A percentile compares a stretch with the other conserved stretches of the same genome.
Conservation (phyloP, 306 rosid species). For the Rosa rugosa region DNA sequence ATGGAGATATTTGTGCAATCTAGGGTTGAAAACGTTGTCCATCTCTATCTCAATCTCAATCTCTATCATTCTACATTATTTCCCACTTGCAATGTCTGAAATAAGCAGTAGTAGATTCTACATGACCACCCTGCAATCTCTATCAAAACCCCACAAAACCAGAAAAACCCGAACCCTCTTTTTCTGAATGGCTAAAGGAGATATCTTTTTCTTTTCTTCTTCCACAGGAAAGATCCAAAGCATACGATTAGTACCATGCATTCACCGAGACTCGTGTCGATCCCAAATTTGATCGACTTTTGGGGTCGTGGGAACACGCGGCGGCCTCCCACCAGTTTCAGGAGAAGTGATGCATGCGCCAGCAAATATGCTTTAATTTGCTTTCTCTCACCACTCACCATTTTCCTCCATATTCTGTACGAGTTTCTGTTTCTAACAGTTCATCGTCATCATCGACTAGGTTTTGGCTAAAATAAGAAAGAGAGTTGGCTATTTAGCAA, state of each 20-base stretch:
- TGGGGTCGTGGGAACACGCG: background rate
- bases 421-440: background rate
- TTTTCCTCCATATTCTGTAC: background rate
- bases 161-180: background rate
- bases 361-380: background rate
- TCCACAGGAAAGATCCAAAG: background rate
- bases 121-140: background rate
- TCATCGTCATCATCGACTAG: background rate
- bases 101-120: background rate
- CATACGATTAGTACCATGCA: background rate
- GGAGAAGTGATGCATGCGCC: background rate
- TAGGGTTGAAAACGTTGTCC: background rate
- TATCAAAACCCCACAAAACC: background rate
- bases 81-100: background rate
- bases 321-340: background rate
- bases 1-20: background rate
- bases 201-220: background rate
- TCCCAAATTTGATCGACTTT: background rate
- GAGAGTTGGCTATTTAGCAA: background rate
- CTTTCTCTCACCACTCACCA: background rate
- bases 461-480: background rate
- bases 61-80: too few species aligned
- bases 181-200: background rate
- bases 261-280: background rate
- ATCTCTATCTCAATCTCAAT: background rate